Evolutionary conservation across 352 stramenopile species (phyloP), one percentile per base, ranked within the genome.

Genomic region (Phytophthora quininea): DNA sequence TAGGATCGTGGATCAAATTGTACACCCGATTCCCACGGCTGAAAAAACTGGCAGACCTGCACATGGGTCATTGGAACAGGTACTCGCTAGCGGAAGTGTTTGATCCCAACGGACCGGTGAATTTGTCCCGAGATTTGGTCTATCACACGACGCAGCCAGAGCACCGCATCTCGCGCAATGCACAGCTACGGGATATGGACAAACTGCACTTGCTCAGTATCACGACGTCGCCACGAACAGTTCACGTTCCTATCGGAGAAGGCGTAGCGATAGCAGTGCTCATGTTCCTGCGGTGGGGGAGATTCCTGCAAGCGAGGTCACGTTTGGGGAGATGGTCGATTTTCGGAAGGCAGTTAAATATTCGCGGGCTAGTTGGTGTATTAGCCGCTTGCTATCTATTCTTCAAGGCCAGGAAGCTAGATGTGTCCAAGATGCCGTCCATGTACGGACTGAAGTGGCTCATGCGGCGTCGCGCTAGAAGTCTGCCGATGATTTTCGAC

Each of bases 131-230:
- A 7, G 84, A 92, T 51, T 58, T 83, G 12, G 81, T 71, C 1
- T 54, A 90, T 11, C 85, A 83, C 62, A 70, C 74, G 6, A 82
- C 79, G 5, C 29, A 88, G 15, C 84, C 84, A 27, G 69, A 76
- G 11, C 57, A 74, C 40, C 73, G 81, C 48, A 72, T 92, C 46
- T 59, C 70, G 33, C 78, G 69, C 53, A 92, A 92, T 30, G 67
- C 69, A 31, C 56, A 74, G 47, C 67, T 92, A 8, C 27, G 76
- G 27, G 58, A 89, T 51, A 89, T 89, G 80, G 77, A 89, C 37
- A 84, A 85, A 62, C 43, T 86, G 32, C 77, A 80, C 49, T 70
- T 92, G 33, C 61, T 92, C 19, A 92, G 84, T 68, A 92, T 93
- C 59, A 77, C 80, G n/a, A 91, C 85, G 35, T 90, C 73, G 0